These are phyloP conservation scores for Dothistroma septosporum DNA, from an alignment of 2,329 filamentous ascomycete species.

Conservation along the genomic window DNA sequence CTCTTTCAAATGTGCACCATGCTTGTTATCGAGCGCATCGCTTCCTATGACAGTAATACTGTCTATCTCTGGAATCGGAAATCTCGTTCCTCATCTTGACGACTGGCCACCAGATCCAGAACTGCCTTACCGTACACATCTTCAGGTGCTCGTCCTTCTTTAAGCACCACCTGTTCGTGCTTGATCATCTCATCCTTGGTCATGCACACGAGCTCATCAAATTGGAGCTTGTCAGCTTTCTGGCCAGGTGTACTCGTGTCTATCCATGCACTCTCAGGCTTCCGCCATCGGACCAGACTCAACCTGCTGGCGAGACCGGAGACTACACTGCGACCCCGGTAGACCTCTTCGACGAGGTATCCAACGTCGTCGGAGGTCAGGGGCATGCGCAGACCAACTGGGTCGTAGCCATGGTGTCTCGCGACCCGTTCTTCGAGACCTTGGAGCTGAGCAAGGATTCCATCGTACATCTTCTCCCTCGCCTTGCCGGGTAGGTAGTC, in stretches of 20 bases:
- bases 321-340: conserved; percentile 73
- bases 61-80: conserved; percentile 6
- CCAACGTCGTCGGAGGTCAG: conserved; percentile 76
- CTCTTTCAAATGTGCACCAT: not conserved
- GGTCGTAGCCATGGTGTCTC: conserved; percentile 50
- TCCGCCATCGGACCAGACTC: conserved; percentile 74
- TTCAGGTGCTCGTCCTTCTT: conserved; percentile 61
- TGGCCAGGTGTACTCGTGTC: conserved; percentile 68
- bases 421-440: conserved; percentile 73
- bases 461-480: conserved; percentile 88
- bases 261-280: conserved; percentile 56
- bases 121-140: conserved; percentile 70
- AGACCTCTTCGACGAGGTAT: conserved; percentile 87
- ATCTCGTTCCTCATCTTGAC: conserved; percentile 59
- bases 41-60: not conserved
- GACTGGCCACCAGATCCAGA: conserved; percentile 62
- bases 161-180: conserved; percentile 77
- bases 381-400: conserved; percentile 72
- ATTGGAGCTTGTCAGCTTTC: conserved; percentile 64
- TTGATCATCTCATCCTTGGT: conserved; percentile 81
- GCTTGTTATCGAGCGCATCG: not conserved
- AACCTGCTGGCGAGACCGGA: conserved; percentile 78
- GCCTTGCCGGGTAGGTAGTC: conserved; percentile 78
- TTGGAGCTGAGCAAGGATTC: conserved; percentile 71
- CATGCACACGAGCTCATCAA: conserved; percentile 79